These are phyloP conservation scores for Cucumis cinereus DNA, from an alignment of 306 rosid species.

Conservation along the genomic window DNA sequence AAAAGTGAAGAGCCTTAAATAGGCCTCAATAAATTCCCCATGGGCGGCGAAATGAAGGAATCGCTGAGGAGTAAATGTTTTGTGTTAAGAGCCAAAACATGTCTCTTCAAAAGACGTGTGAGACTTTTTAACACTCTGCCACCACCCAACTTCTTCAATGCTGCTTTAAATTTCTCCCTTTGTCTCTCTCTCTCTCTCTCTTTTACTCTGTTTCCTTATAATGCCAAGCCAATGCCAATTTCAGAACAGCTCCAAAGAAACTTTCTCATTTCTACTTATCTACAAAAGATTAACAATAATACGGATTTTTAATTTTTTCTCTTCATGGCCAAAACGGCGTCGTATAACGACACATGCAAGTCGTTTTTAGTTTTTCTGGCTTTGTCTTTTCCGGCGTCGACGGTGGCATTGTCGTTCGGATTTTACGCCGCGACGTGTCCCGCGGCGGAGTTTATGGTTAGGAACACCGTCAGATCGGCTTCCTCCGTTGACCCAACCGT, in stretches of 20 bases:
- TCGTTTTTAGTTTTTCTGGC: constrained; percentile 16
- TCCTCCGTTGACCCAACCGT: constrained; percentile 55
- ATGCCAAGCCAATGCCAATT: not conserved
- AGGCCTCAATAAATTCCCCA: not conserved
- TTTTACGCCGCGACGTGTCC: constrained; percentile 74
- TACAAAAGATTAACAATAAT: not conserved
- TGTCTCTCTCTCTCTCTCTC: constrained; percentile 2
- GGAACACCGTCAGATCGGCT: constrained; percentile 49
- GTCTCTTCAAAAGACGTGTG: constrained; percentile 1
- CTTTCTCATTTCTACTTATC: not conserved
- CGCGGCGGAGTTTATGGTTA: constrained; percentile 50
- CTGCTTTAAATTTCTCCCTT: constrained; percentile 24
- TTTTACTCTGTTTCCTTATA: constrained; percentile 1
- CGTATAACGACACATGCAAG: not conserved
- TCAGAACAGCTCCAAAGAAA: not conserved
- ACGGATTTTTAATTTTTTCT: no score
- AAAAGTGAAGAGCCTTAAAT: not conserved
- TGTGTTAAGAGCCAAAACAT: not conserved
- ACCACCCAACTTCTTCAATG: constrained; percentile 58
- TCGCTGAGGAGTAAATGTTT: not conserved
- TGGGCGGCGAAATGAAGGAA: constrained; percentile 5
- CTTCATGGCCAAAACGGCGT: constrained; percentile 36
- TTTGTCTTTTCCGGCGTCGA: constrained; percentile 16
- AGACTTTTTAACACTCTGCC: constrained; percentile 24
- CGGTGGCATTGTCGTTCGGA: constrained; percentile 43